phyloP scores from a whole-genome alignment of 108 stramenopile species.

The Fragilaria crotonensis region DNA sequence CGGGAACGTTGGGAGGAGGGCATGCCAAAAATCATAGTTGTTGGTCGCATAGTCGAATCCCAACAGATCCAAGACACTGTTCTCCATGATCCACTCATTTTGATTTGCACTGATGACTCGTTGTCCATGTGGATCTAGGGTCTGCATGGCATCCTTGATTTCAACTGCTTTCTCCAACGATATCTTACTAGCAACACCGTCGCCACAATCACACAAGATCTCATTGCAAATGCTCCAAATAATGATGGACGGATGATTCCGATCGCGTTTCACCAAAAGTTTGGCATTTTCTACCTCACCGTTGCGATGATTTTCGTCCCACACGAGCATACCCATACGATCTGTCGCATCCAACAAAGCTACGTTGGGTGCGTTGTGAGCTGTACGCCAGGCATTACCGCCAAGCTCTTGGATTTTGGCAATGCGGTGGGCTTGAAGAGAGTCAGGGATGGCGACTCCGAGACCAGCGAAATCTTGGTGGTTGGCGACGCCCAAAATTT shows the following conservation, averaged over 20 bases:
- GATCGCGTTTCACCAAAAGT: conserved; percentile 27
- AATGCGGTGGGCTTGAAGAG: conserved; percentile 28
- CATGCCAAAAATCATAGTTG: conserved; percentile 24
- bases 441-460: conserved; percentile 34
- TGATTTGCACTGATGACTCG: conserved; percentile 26
- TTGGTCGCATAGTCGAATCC: conserved; percentile 23
- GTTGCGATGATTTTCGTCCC: conserved; percentile 36
- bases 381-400: conserved; percentile 32
- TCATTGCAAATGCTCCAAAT: conserved; percentile 47
- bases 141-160: not conserved
- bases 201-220: conserved; percentile 17
- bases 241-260: conserved; percentile 40
- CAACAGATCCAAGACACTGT: conserved; percentile 22
- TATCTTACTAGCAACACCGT: conserved; percentile 4
- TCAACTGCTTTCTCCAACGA: not conserved
- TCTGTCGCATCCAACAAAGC: conserved; percentile 30
- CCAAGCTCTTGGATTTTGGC: conserved; percentile 14
- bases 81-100: conserved; percentile 18
- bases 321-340: conserved; percentile 36
- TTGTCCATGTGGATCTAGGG: conserved; percentile 16
- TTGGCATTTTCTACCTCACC: conserved; percentile 27
- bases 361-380: conserved; percentile 41
- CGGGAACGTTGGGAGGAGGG: conserved; percentile 17
- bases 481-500: conserved; percentile 36
- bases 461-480: conserved; percentile 37